A percentile compares a stretch with the other conserved stretches of the same genome.
Evolutionary conservation across 192 early-diverging fungal species (phyloP).

Genomic region (Backusella morwellensis): DNA sequence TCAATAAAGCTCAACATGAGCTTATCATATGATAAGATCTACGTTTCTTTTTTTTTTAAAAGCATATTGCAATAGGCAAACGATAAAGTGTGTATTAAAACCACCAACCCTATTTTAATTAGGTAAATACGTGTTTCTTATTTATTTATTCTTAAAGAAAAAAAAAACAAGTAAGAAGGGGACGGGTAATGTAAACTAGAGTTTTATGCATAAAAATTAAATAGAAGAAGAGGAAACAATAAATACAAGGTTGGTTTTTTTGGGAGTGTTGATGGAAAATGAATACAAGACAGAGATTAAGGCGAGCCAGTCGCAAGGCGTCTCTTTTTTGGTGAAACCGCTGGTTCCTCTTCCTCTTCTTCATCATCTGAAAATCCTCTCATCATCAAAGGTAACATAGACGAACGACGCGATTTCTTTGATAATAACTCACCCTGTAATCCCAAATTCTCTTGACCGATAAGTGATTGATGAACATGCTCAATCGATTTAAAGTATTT

Average conservation of each 20-base stretch:
- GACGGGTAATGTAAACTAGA: neutral
- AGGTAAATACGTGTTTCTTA: neutral
- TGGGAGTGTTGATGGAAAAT: neutral
- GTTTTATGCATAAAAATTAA: neutral
- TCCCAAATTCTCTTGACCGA: constrained; percentile 16
- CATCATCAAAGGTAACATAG: constrained; percentile 4
- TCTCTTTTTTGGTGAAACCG: constrained; percentile 10
- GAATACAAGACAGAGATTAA: neutral
- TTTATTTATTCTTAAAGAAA: neutral
- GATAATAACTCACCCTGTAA: constrained; percentile 18
- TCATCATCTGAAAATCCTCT: constrained; percentile 6
- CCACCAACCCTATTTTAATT: neutral
- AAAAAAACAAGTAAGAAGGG: neutral
- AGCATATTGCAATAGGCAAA: neutral
- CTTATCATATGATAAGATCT: neutral
- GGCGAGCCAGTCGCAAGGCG: constrained; percentile 2
- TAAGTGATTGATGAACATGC: constrained; percentile 62
- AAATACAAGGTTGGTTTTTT: neutral
- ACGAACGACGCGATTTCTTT: neutral
- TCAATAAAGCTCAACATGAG: neutral
- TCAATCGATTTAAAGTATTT: constrained; percentile 88
- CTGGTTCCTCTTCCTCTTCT: neutral
- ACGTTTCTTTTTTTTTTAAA: neutral
- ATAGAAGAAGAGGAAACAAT: neutral
- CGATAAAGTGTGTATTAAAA: neutral